phyloP scores from a whole-genome alignment of 2,329 filamentous ascomycete species.

The Penicillium sp. region DNA sequence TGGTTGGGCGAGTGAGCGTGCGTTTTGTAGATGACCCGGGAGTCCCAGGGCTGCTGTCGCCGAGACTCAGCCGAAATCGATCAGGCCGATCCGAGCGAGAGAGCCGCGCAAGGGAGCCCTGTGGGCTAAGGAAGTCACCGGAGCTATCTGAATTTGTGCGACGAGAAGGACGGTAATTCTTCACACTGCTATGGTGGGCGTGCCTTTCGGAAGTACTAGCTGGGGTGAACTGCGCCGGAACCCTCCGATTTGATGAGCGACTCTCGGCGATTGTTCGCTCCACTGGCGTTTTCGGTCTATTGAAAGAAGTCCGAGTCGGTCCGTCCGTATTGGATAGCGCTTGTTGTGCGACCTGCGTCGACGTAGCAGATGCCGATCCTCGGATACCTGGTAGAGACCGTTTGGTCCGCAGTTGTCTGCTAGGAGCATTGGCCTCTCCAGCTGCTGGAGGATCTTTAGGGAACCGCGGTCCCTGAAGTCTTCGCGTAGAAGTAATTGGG shows the following conservation, averaged over 20 bases:
- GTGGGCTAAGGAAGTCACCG: conserved; percentile 42
- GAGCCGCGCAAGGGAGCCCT: conserved; percentile 40
- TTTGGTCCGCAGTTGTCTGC: conserved; percentile 54
- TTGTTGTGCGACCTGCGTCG: conserved; percentile 31
- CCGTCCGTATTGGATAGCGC: conserved; percentile 38
- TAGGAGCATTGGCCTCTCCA: conserved; percentile 49
- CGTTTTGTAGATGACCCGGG: conserved; percentile 56
- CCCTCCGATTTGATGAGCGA: conserved; percentile 48
- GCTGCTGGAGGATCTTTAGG: conserved; percentile 31
- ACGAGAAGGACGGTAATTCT: conserved; percentile 63
- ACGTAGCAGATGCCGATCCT: conserved; percentile 34
- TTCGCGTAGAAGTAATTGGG: conserved; percentile 56
- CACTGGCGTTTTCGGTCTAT: conserved; percentile 63
- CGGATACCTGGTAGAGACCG: conserved; percentile 56
- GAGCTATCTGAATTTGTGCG: conserved; percentile 76
- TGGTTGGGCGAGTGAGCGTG: conserved; percentile 66
- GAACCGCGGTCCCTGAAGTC: conserved; percentile 48
- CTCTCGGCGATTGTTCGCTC: conserved; percentile 49
- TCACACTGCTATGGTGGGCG: conserved; percentile 71
- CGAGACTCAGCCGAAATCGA: conserved; percentile 43
- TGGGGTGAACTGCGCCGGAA: conserved; percentile 69
- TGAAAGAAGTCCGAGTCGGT: conserved; percentile 25
- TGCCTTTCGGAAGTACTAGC: conserved; percentile 67
- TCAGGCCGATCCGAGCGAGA: conserved; percentile 43
- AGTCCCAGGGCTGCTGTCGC: conserved; percentile 47